Evolutionary conservation across 2,329 filamentous ascomycete genomes (phyloP), one percentile per base, ranked within the genome.

Genomic region (Ceratocystis ficicola): DNA sequence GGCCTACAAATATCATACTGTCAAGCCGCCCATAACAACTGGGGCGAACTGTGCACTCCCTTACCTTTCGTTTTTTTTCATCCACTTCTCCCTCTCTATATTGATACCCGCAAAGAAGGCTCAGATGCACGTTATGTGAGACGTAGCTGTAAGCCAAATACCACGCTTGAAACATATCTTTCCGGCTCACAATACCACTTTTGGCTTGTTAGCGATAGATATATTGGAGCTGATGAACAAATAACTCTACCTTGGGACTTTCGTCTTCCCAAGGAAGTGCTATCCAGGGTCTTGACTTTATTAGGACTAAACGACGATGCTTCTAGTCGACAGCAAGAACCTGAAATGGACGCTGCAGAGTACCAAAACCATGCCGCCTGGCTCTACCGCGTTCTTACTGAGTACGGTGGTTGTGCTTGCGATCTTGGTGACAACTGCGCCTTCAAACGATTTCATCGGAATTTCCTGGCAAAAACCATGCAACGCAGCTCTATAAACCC

Each of bases 121-220:
- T 96, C 90, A 3, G 78, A 85, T 44, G 86, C 94, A 66, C 88
- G 94, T 57, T 96, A 94, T 73, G 86, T 95, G n/a, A 85, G 94
- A 66, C 85, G 93, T 70, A 97, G 94, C 71, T 99, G 94, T 77
- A 85, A 84, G 68, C 90, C 94, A 1, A 99, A 97, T 72, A 85
- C 94, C n/a, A 82, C 83, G 41, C 79, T 97, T 71, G 92, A 94
- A 73, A 95, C 92, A 0, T 89, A 91, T 70, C 83, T 96, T 61
- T 89, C 89, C 1, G 86, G 85, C 60, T 81, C 83, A 2, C 86
- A 85, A 0, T 95, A 93, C 72, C 90, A 94, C 73, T 96, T 97
- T 74, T 96, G 93, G 83, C 86, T 96, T 69, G 85, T 96, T 67
- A 91, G 90, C 71, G 89, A 89, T 70, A 83, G 88, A 64, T 81